Evolutionary conservation across 306 rosid species (phyloP), one percentile per base, ranked within the genome.

Genomic region (Prunus padus): DNA sequence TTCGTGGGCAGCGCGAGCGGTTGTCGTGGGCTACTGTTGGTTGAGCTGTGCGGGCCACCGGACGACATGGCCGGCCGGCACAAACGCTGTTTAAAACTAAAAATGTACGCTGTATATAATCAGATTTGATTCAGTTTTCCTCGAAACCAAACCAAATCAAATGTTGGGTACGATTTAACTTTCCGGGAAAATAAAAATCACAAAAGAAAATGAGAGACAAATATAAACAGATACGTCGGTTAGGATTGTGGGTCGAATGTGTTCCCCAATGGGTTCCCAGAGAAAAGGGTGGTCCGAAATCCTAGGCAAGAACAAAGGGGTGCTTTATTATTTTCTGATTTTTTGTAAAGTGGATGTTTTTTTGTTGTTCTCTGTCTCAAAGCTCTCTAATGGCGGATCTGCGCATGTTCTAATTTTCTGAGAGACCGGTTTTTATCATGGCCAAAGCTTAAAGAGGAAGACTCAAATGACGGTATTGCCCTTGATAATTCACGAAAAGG

Each of bases 11-110:
- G 67, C 26, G 82, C 50, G 76, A 60, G 3, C 18, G 69, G 47
- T 5, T 18, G 25, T 31, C 16, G 57, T 4, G 82, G 71, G 25
- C 75, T 67, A 0, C 11, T 76, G 23, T 73, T 73, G 54, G 69
- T 12, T 23, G 81, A 45, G 71, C 28, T 59, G 71, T 9, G 67
- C n/a, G 51, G 66, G 51, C n/a, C 67, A 67, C 85, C 82, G 68
- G 79, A 67, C 25, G 82, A 69, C 85, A 82, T 82, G 7, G 37
- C 67, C 73, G 63, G 74, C 61, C 65, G 79, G 72, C 68, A 45
- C 59, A 3, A 50, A 64, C 52, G 64, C 2, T 47, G 13, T 47
- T 13, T 4, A 23, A 45, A 7, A 33, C 15, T 15, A 45, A 22
- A 54, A n/a, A 71, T 5, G 13, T 11, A 7, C n/a, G n/a, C 31